Percentiles rank a stretch among this genome's conserved stretches.
Conservation (phyloP, 1,284 basidiomycete genomes). For the Ceratobasidium sp. region DNA sequence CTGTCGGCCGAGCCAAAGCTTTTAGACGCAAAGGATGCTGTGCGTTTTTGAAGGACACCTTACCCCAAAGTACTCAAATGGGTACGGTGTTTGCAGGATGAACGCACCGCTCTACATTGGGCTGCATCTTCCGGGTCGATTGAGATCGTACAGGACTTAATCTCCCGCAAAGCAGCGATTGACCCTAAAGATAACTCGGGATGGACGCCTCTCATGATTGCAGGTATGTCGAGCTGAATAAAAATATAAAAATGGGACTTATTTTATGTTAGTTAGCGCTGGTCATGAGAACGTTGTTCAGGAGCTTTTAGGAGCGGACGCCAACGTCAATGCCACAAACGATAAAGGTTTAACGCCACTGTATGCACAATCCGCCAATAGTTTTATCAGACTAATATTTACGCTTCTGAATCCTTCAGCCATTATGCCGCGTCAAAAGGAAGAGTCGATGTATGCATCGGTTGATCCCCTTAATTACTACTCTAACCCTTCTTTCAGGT, state of each 20-base stretch:
- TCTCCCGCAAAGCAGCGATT: conserved; percentile 79
- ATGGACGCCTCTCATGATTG: conserved; percentile 91
- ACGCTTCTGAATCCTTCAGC: no score
- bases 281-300: conserved; percentile 83
- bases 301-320: conserved; percentile 87
- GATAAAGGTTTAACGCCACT: conserved; percentile 89
- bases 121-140: conserved; percentile 80
- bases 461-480: conserved; percentile 1
- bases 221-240: conserved; percentile 67
- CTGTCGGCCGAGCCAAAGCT: conserved; percentile 75
- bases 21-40: conserved; percentile 77
- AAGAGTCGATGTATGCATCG: conserved; percentile 77
- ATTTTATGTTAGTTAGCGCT: conserved; percentile 72
- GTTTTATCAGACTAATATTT: no score
- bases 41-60: conserved; percentile 57
- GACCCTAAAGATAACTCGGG: conserved; percentile 79
- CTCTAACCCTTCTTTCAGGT: conserved; percentile 69
- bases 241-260: conserved; percentile 40
- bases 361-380: conserved; percentile 67
- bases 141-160: conserved; percentile 78
- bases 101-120: conserved; percentile 91
- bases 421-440: conserved; percentile 97
- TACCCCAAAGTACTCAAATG: not conserved
- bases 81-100: conserved; percentile 69
- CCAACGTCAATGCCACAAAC: conserved; percentile 84